Percentiles rank a stretch among this genome's conserved stretches.
These are phyloP conservation scores for Petunia axillaris DNA, from an alignment of 257 asterid genomes.

Conservation along the genomic window DNA sequence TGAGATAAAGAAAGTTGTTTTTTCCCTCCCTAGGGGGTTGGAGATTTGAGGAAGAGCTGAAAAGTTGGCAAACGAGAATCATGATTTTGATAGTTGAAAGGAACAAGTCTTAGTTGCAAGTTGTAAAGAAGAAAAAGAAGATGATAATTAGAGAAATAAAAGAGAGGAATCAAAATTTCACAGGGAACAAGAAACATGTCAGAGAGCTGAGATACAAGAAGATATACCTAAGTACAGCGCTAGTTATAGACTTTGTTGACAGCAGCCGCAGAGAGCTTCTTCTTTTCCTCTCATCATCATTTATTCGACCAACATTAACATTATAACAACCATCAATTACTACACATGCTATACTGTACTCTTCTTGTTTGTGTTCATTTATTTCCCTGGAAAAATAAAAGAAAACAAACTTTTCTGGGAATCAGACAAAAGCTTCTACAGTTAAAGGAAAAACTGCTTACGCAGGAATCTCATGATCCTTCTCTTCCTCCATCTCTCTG, in stretches of 20 bases:
- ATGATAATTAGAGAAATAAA: conserved; percentile 5
- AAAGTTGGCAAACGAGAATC: conserved; percentile 29
- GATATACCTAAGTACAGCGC: not conserved
- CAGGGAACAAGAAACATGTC: not conserved
- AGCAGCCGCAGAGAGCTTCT: conserved; percentile 19
- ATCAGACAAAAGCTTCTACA: conserved; percentile 34
- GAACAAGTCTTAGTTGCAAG: conserved; percentile 39
- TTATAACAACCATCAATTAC: conserved; percentile 16
- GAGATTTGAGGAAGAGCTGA: conserved; percentile 4
- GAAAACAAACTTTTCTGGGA: conserved; percentile 1
- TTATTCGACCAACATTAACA: conserved; percentile 17
- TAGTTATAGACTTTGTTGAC: conserved; percentile 7
- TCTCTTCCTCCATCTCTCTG: conserved; percentile 28
- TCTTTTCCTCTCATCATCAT: conserved; percentile 27
- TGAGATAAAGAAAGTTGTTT: not conserved
- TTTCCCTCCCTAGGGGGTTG: not conserved
- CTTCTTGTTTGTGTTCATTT: conserved; percentile 20
- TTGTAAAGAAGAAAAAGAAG: conserved; percentile 31
- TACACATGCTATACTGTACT: conserved; percentile 11
- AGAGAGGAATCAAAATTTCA: conserved; percentile 24
- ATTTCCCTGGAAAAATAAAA: not conserved
- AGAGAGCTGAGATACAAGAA: conserved; percentile 27
- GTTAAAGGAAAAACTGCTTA: conserved; percentile 14
- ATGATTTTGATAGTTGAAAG: conserved; percentile 37
- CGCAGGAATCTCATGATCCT: conserved; percentile 41